Percentiles rank a stretch among this genome's conserved stretches.
Evolutionary conservation across 768 basidiomycete genomes (phyloP).

Genomic region (Terana coerulea): DNA sequence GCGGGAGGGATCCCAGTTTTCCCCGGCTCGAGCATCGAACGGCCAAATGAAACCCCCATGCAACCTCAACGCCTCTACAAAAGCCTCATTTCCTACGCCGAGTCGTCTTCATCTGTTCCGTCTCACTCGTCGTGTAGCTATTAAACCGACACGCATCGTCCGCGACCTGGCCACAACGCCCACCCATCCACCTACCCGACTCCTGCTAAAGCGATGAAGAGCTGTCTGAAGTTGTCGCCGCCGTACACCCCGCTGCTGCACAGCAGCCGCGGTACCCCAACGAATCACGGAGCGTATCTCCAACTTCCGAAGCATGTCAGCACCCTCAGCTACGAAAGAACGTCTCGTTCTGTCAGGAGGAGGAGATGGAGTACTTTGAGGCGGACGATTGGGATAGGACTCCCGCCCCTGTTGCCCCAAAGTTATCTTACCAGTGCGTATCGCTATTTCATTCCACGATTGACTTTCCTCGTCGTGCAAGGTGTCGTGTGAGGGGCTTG

Average conservation of each 20-base stretch:
- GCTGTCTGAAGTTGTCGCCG: conserved; percentile 17
- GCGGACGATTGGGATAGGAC: conserved; percentile 21
- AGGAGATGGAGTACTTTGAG: conserved; percentile 18
- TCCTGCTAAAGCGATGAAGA: conserved; percentile 12
- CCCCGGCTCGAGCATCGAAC: conserved; percentile 6
- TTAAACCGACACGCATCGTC: neutral
- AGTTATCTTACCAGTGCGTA: conserved; percentile 18
- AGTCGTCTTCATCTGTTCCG: neutral
- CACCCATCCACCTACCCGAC: neutral
- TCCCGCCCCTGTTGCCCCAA: conserved; percentile 16
- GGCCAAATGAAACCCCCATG: conserved; percentile 10
- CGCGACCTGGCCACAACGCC: neutral
- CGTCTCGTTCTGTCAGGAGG: conserved; percentile 15
- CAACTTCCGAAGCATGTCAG: neutral
- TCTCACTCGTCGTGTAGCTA: neutral
- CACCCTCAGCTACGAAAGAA: conserved; percentile 6
- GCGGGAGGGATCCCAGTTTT: conserved; percentile 9
- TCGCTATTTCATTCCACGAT: neutral
- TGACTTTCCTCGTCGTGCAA: neutral
- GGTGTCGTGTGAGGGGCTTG: neutral
- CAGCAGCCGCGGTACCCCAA: conserved; percentile 7
- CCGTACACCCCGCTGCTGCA: conserved; percentile 6
- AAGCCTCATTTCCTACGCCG: neutral
- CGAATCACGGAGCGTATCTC: conserved; percentile 5
- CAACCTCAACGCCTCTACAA: neutral